Evolutionary conservation across 768 basidiomycete genomes (phyloP), one percentile per base, ranked within the genome.

Genomic region (Phylloporus sp.): DNA sequence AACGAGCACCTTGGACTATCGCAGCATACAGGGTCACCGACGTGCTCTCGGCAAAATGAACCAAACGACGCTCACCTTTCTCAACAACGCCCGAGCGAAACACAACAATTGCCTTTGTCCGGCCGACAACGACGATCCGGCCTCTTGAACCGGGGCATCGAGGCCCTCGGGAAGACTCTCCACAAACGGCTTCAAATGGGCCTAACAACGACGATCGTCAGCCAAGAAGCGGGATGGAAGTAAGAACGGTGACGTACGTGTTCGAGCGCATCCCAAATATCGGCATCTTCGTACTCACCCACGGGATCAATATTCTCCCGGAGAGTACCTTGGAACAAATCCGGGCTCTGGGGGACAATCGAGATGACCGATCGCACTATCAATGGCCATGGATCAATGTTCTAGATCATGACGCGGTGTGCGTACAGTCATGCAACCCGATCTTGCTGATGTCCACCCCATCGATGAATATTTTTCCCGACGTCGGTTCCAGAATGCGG

Each of bases 251-350:
- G 3, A 50, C 57, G 8, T 13, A 73, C 76, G 64, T 93, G 86
- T 51, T 80, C 78, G 23, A 97, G 73, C 9, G 94, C 90, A 13
- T 69, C 69, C 95, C 95, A 98, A 22, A 98, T 89, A 49, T 90
- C 84, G 1, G 68, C 76, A 64, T 98, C 94, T 14, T 75, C 71
- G 49, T 88, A 69, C 48, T 75, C 71, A 1, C 85, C 84, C 15
- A 86, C 76, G 9, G 93, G 94, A 64, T 96, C 94, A 46, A 96
- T 85, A 59, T 96, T 96, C 54, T 91, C 82, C 44, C 90, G 78
- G 11, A 91, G 65, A 0, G 82, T 82, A 5, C 86, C 86, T 58
- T 83, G 81, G 50, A 84, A 84, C 20, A 85, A 57, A 59, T 84
- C 82, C 4, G 81, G 78, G 52, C 70, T 82, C 64, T 94, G 90